Conservation (phyloP, 106 monocot species). For the Allium sativum region DNA sequence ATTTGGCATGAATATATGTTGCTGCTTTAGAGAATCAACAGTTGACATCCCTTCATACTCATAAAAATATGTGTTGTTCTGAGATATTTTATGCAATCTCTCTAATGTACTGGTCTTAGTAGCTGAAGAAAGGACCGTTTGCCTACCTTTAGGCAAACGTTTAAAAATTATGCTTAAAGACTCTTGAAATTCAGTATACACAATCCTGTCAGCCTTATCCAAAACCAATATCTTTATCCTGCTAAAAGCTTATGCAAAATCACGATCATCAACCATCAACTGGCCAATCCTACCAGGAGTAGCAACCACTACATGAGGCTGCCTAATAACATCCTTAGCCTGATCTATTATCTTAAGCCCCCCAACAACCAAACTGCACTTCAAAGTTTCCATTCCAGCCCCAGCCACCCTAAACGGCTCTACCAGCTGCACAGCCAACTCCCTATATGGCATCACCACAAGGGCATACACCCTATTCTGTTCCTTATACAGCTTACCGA, state of each 20-base stretch:
- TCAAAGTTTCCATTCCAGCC: slow-evolving; percentile 45
- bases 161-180: slow-evolving; percentile 68
- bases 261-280: slow-evolving; percentile 45
- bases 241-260: slow-evolving; percentile 53
- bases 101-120: slow-evolving; percentile 70
- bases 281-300: slow-evolving; percentile 77
- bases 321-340: slow-evolving; percentile 32
- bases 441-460: slow-evolving; percentile 73
- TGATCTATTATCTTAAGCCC: slow-evolving; percentile 65
- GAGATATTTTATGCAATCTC: slow-evolving; percentile 52
- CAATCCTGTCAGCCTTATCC: slow-evolving; percentile 94
- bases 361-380: slow-evolving; percentile 70
- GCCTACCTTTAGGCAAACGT: slow-evolving; percentile 60
- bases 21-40: slow-evolving; percentile 77
- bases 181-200: slow-evolving; percentile 87
- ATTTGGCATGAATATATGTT: slow-evolving; percentile 61
- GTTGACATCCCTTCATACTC: slow-evolving; percentile 79
- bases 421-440: slow-evolving; percentile 83
- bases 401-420: slow-evolving; percentile 95
- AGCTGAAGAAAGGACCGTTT: slow-evolving; percentile 92
- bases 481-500: slow-evolving; percentile 57
- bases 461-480: slow-evolving; percentile 83
- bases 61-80: slow-evolving; percentile 68
- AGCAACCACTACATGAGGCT: slow-evolving; percentile 79
- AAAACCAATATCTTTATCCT: slow-evolving; percentile 89